Percentiles rank a stretch among this genome's conserved stretches.
Evolutionary conservation across 202 grass and related monocot species (phyloP).

Genomic region (Eragrostis tef): DNA sequence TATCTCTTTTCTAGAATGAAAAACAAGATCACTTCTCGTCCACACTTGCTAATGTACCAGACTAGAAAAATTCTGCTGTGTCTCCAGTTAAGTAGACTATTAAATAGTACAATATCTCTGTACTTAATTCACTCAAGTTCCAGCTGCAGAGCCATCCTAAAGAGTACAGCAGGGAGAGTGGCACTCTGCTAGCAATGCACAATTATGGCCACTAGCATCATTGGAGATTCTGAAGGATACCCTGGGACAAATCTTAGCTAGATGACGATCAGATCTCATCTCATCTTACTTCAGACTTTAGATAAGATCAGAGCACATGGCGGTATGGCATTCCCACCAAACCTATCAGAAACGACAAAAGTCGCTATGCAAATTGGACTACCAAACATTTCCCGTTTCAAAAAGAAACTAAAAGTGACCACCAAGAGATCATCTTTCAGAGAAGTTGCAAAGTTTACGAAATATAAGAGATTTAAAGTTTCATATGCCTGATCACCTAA

Average conservation of each 20-base stretch:
- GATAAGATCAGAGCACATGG: constrained; percentile 19
- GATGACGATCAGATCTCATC: constrained; percentile 25
- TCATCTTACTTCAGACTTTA: not conserved
- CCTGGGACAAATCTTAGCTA: not conserved
- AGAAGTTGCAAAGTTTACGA: not conserved
- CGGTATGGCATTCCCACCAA: constrained; percentile 30
- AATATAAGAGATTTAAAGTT: not conserved
- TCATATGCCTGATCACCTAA: not conserved
- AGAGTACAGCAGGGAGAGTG: not conserved
- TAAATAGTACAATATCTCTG: not conserved
- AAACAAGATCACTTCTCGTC: not conserved
- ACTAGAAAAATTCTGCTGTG: not conserved
- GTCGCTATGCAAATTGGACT: not conserved
- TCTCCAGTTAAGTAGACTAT: not conserved
- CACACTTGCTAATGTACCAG: not conserved
- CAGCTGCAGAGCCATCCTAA: not conserved
- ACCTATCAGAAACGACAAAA: constrained; percentile 26
- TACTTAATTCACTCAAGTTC: constrained; percentile 11
- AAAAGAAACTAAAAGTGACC: not conserved
- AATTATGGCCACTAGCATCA: not conserved
- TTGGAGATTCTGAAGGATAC: constrained; percentile 18
- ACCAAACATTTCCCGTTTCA: not conserved
- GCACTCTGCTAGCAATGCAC: not conserved
- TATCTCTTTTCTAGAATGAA: no score
- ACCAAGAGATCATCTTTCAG: not conserved